Percentiles rank a stretch among this genome's conserved stretches.
Conservation (phyloP, 192 early-diverging fungal species). For the Dissophora globulifera region DNA sequence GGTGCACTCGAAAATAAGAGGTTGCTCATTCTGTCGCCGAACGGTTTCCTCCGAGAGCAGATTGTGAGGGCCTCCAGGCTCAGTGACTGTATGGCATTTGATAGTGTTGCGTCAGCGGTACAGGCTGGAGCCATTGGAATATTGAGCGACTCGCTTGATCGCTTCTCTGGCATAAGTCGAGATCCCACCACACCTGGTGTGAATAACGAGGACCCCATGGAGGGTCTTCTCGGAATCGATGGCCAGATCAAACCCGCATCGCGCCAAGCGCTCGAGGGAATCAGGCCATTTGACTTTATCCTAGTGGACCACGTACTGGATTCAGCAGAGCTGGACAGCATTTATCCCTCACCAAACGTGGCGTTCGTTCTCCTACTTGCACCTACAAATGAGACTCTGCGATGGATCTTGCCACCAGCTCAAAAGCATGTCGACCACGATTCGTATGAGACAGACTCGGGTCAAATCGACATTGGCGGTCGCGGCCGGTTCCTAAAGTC, state of each 20-base stretch:
- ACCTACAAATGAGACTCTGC: conserved; percentile 43
- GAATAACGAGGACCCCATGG: not conserved
- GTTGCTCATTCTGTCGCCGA: conserved; percentile 34
- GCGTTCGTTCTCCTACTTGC: conserved; percentile 41
- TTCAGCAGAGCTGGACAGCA: conserved; percentile 36
- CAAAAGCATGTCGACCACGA: not conserved
- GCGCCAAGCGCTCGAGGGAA: not conserved
- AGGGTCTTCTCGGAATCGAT: not conserved
- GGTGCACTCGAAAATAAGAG: not conserved
- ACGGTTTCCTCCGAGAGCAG: conserved; percentile 20
- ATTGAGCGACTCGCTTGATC: not conserved
- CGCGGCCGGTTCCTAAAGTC: conserved; percentile 17
- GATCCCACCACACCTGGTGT: not conserved
- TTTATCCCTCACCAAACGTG: conserved; percentile 34
- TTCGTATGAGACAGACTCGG: conserved; percentile 11
- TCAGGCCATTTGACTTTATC: conserved; percentile 44
- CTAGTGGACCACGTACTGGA: conserved; percentile 48
- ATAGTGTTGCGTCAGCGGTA: conserved; percentile 15
- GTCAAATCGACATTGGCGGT: conserved; percentile 31
- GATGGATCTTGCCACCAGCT: conserved; percentile 48
- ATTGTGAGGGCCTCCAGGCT: not conserved
- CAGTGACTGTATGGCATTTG: conserved; percentile 23
- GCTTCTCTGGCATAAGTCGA: not conserved
- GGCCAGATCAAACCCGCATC: not conserved
- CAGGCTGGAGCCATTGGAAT: conserved; percentile 20